Conservation (phyloP, 202 grass and related monocot genomes). For the Musa balbisiana region DNA sequence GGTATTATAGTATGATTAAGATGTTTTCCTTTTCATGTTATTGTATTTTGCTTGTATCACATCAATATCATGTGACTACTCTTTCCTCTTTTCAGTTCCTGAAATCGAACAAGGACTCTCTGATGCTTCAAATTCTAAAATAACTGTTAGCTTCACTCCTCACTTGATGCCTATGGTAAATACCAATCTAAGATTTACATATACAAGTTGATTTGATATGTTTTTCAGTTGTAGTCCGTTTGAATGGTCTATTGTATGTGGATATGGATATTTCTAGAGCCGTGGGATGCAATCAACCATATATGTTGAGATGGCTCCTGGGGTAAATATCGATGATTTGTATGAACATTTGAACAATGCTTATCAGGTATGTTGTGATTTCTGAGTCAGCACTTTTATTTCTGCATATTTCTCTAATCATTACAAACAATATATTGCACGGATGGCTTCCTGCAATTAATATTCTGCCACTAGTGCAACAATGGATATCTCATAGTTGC, state of each 20-base stretch:
- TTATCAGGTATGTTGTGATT: conserved; percentile 57
- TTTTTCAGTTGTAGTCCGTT: conserved; percentile 17
- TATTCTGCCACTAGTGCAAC: background rate
- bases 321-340: conserved; percentile 64
- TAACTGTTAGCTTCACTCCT: conserved; percentile 92
- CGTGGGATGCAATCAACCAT: conserved; percentile 98
- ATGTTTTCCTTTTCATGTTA: background rate
- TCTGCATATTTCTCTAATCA: background rate
- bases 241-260: conserved; percentile 7
- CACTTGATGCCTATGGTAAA: conserved; percentile 96
- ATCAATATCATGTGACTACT: background rate
- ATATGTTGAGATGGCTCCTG: conserved; percentile 73
- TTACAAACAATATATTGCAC: background rate
- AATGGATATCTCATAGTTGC: background rate
- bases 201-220: background rate
- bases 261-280: conserved; percentile 43
- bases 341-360: conserved; percentile 64
- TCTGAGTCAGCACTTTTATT: background rate
- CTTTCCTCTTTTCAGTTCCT: conserved; percentile 46
- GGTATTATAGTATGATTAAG: conserved; percentile 34
- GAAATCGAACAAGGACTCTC: conserved; percentile 97
- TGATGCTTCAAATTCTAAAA: conserved; percentile 67
- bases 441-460: background rate
- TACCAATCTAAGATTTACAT: conserved; percentile 1
- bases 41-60: conserved; percentile 15